Evolutionary conservation across 208 protist genomes (phyloP).

Genomic region (Zelonia costaricensis): DNA sequence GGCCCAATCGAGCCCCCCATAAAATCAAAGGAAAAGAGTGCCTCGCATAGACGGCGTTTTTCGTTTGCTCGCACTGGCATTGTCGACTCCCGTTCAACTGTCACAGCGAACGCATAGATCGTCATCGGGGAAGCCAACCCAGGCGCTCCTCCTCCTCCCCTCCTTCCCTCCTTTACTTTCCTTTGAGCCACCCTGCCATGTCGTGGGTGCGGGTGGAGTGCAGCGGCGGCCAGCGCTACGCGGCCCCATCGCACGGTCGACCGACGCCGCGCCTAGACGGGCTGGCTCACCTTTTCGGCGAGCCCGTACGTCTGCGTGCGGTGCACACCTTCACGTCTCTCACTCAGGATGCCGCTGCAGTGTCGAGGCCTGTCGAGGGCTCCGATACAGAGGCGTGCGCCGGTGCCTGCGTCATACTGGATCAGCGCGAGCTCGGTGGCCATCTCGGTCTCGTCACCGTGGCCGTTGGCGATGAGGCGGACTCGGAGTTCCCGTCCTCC

Average conservation of each 20-base stretch:
- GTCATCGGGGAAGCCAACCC: neutral
- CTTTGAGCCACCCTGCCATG: slow-evolving; percentile 51
- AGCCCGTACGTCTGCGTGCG: slow-evolving; percentile 14
- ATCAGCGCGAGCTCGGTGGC: slow-evolving; percentile 49
- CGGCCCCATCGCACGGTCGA: slow-evolving; percentile 56
- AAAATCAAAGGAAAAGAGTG: too few species aligned
- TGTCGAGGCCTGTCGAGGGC: too few species aligned
- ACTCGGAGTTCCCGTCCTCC: slow-evolving; percentile 6
- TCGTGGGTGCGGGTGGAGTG: slow-evolving; percentile 66
- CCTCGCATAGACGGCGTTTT: too few species aligned
- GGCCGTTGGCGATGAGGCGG: slow-evolving; percentile 40
- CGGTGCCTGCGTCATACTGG: slow-evolving; percentile 41
- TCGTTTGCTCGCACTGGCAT: too few species aligned
- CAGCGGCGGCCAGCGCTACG: slow-evolving; percentile 43
- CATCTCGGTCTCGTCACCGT: slow-evolving; percentile 60
- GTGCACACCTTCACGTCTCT: slow-evolving; percentile 30
- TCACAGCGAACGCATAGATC: too few species aligned
- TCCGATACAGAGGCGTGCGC: slow-evolving; percentile 9
- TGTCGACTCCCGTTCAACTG: too few species aligned
- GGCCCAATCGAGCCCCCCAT: too few species aligned
- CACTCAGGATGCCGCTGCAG: neutral
- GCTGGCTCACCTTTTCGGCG: slow-evolving; percentile 46
- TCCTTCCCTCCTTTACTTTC: neutral
- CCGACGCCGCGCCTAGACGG: slow-evolving; percentile 43
- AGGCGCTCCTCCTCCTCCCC: neutral